These are phyloP conservation scores for Saururus chinensis DNA, from an alignment of 164 flowering plant species.

Conservation along the genomic window DNA sequence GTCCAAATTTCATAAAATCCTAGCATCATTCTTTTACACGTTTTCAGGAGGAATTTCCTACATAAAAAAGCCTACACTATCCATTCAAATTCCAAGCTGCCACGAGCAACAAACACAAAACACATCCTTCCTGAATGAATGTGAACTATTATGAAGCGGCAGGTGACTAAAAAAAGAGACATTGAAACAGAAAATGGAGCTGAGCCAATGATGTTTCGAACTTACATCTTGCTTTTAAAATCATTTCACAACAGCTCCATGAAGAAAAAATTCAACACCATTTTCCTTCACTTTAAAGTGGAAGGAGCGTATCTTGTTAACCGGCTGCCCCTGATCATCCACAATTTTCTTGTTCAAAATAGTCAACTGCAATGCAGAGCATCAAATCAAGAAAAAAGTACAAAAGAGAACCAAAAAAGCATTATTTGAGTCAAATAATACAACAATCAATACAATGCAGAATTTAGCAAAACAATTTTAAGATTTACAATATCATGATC, in stretches of 20 bases:
- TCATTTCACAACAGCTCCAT: not conserved
- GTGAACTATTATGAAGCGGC: too few species aligned
- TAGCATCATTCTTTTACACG: too few species aligned
- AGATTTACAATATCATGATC: not conserved
- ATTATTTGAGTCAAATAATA: not conserved
- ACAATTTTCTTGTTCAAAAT: not conserved
- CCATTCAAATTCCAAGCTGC: too few species aligned
- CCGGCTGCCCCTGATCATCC: not conserved
- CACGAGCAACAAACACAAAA: too few species aligned
- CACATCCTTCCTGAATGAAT: too few species aligned
- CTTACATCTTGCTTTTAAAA: too few species aligned
- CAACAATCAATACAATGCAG: not conserved
- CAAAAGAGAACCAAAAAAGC: not conserved
- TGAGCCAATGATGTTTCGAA: too few species aligned
- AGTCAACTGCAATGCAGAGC: not conserved
- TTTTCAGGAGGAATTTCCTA: too few species aligned
- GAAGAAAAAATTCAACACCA: not conserved
- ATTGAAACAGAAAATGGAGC: too few species aligned
- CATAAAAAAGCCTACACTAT: too few species aligned
- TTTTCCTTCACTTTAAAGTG: constrained; percentile 2
- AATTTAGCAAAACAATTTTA: not conserved
- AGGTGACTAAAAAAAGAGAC: too few species aligned
- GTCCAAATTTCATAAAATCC: too few species aligned
- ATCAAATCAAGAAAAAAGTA: not conserved
- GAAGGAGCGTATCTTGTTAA: not conserved